phyloP scores from a whole-genome alignment of 2,329 filamentous ascomycete species.

The Colletotrichum paranaense region DNA sequence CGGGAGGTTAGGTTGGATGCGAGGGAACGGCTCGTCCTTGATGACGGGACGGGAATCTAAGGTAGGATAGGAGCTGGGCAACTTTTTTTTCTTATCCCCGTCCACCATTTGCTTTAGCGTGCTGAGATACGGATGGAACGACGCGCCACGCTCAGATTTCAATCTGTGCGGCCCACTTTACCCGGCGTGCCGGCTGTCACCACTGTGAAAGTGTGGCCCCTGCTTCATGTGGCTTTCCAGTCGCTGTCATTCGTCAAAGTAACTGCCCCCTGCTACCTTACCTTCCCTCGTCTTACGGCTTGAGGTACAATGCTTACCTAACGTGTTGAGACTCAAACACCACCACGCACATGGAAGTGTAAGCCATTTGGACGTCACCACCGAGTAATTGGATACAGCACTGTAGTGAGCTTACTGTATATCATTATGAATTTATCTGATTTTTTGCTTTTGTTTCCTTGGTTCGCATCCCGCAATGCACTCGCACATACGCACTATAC shows the following conservation, averaged over 20 bases:
- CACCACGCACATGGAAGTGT: no score
- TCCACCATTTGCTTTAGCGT: constrained; percentile 11
- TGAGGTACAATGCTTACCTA: no score
- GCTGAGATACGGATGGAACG: background rate
- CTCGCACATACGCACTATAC: background rate
- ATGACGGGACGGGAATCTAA: background rate
- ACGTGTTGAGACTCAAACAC: no score
- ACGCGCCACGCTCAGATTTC: constrained; percentile 28
- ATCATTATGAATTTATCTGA: background rate
- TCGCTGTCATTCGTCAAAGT: background rate
- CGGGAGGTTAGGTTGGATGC: background rate
- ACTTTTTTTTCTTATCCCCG: constrained; percentile 29
- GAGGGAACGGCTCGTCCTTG: constrained; percentile 13
- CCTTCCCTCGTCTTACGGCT: no score
- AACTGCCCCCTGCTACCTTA: background rate
- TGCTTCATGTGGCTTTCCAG: background rate
- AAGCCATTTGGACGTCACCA: no score
- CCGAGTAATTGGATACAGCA: background rate
- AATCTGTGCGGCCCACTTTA: constrained; percentile 15
- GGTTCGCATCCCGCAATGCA: background rate
- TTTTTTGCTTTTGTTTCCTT: background rate
- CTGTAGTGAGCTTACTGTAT: background rate
- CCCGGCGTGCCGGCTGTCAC: background rate
- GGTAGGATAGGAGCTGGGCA: background rate
- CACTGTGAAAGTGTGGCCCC: background rate